A percentile compares a stretch with the other conserved stretches of the same genome.
Conservation (phyloP, 306 rosid species). For the Rosa persica region DNA sequence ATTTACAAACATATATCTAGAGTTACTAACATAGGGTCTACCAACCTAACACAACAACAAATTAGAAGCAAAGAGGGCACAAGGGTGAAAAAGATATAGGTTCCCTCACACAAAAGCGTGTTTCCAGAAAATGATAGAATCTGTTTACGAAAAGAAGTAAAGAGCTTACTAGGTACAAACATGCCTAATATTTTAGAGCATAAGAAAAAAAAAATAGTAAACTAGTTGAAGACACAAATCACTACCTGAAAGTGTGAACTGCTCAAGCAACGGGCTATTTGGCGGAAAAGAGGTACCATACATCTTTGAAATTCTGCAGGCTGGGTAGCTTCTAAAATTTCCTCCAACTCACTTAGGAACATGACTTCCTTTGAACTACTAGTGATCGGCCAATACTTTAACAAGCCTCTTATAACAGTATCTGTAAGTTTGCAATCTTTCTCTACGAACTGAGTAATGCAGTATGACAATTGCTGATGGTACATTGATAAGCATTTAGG, state of each 20-base stretch:
- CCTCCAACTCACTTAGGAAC: conserved; percentile 64
- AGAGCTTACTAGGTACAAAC: background rate
- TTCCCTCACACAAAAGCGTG: background rate
- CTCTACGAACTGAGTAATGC: conserved; percentile 60
- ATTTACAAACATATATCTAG: background rate
- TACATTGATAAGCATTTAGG: conserved; percentile 62
- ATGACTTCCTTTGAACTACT: conserved; percentile 70
- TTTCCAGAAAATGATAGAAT: background rate
- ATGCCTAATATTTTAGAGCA: background rate
- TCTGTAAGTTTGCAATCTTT: conserved; percentile 63
- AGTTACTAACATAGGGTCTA: background rate
- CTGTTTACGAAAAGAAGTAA: background rate
- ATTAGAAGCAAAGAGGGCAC: background rate
- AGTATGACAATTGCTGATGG: conserved; percentile 67
- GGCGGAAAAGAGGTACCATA: conserved; percentile 57
- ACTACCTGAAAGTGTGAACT: conserved; percentile 63
- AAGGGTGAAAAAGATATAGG: background rate
- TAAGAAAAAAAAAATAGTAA: background rate
- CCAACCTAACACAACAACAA: background rate
- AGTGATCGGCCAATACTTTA: conserved; percentile 62
- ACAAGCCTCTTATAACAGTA: conserved; percentile 48
- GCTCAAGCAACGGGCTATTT: conserved; percentile 51
- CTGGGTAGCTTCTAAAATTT: conserved; percentile 57
- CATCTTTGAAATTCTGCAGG: conserved; percentile 61
- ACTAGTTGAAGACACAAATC: background rate